These are phyloP conservation scores for Pelagophyceae sp. DNA, from an alignment of 352 stramenopile species.

Conservation along the genomic window DNA sequence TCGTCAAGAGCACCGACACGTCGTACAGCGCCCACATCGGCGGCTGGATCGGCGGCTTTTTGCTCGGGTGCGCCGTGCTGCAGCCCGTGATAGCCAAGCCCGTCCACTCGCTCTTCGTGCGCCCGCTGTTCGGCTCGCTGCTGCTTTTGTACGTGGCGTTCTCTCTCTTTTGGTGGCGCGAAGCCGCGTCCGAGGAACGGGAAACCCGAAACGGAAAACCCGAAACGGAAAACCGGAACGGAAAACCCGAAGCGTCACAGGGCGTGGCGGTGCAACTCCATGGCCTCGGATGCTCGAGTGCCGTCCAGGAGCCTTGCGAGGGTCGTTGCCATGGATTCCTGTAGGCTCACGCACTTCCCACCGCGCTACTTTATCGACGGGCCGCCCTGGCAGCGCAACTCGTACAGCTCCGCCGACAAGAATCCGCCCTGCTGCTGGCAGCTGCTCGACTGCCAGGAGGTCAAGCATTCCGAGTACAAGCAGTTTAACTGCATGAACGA, in stretches of 20 bases:
- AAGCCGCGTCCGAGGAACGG: too few relatives aligned
- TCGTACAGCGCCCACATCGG: conserved; percentile 12
- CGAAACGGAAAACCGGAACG: too few relatives aligned
- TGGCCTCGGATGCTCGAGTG: too few relatives aligned
- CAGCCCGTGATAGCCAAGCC: background rate
- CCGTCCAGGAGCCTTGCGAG: too few relatives aligned
- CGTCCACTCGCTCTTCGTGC: background rate
- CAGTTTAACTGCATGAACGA: conserved; percentile 17
- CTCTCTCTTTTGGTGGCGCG: background rate
- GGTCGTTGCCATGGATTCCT: too few relatives aligned
- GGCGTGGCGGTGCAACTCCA: too few relatives aligned
- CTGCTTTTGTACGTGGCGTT: background rate
- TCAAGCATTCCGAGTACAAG: background rate
- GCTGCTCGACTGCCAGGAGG: background rate
- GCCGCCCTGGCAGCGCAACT: background rate
- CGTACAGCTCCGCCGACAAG: background rate
- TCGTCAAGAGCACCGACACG: background rate
- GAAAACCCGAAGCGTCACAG: too few relatives aligned
- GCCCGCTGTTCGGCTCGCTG: background rate
- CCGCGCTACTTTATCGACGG: conserved; percentile 15
- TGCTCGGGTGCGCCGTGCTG: background rate
- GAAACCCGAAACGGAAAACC: too few relatives aligned
- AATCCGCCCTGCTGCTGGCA: conserved; percentile 4
- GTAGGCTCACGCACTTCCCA: background rate
- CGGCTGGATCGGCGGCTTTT: background rate